Evolutionary conservation across 2,329 filamentous ascomycete species (phyloP).

Genomic region (Pseudogymnoascus verrucosus): DNA sequence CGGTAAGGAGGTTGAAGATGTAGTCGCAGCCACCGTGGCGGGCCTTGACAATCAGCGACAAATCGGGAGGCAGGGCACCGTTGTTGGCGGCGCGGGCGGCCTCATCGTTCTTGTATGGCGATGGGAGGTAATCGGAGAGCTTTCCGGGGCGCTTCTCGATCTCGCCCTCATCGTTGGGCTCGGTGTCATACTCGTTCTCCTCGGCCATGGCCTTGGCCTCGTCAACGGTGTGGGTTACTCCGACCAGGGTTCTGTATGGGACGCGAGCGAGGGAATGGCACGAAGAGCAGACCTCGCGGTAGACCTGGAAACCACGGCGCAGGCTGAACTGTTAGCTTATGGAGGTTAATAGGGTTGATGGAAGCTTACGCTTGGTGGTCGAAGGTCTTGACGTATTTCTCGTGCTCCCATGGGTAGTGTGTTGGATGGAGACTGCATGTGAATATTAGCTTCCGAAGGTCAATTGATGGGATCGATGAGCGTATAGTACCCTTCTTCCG

Average conservation of each 20-base stretch:
- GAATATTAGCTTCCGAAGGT: slow-evolving; percentile 11
- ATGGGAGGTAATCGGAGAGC: slow-evolving; percentile 91
- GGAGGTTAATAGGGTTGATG: slow-evolving; percentile 13
- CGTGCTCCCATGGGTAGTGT: slow-evolving; percentile 91
- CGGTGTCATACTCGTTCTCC: slow-evolving; percentile 96
- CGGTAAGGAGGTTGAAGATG: slow-evolving; percentile 93
- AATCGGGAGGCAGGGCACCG: slow-evolving; percentile 93
- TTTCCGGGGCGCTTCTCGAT: slow-evolving; percentile 99
- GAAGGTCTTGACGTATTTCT: slow-evolving; percentile 88
- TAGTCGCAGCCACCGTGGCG: slow-evolving; percentile 98
- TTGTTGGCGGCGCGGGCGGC: slow-evolving; percentile 97
- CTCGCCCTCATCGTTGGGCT: slow-evolving; percentile 95
- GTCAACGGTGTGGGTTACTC: slow-evolving; percentile 86
- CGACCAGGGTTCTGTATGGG: slow-evolving; percentile 87
- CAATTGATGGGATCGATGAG: slow-evolving; percentile 27
- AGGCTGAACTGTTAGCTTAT: slow-evolving; percentile 50
- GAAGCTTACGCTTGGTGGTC: slow-evolving; percentile 85
- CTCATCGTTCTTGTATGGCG: slow-evolving; percentile 98
- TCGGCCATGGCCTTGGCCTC: slow-evolving; percentile 97
- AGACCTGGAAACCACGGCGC: slow-evolving; percentile 98
- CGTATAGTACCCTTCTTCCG: slow-evolving; percentile 97
- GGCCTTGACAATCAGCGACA: slow-evolving; percentile 95
- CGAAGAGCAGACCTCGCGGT: slow-evolving; percentile 94
- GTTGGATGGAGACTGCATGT: slow-evolving; percentile 73
- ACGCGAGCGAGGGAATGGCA: slow-evolving; percentile 96